Conservation (phyloP, 2,329 filamentous ascomycete genomes). For the Aspergillus candidus region DNA sequence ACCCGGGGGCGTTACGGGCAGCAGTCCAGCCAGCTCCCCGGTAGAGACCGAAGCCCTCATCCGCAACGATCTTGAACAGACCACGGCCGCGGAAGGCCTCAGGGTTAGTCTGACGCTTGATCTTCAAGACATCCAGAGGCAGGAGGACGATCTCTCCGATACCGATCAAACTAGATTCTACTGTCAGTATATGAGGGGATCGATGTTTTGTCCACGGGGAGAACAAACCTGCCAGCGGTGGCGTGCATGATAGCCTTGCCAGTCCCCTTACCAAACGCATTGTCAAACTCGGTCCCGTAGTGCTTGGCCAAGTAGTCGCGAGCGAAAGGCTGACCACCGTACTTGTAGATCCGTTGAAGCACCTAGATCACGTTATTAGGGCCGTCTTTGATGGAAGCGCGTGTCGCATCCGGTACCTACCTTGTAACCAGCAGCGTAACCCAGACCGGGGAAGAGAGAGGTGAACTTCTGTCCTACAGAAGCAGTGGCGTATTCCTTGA, state of each 20-base stretch:
- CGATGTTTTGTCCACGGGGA: background rate
- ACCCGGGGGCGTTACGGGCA: conserved; percentile 91
- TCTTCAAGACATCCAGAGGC: conserved; percentile 95
- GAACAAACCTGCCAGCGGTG: conserved; percentile 72
- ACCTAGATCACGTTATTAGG: conserved; percentile 45
- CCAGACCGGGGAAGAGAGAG: conserved; percentile 91
- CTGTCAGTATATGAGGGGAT: conserved; percentile 1
- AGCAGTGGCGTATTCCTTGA: conserved; percentile 78
- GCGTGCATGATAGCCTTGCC: conserved; percentile 98
- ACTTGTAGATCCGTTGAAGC: conserved; percentile 96
- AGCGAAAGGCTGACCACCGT: conserved; percentile 91
- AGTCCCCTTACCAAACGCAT: conserved; percentile 88
- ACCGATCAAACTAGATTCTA: conserved; percentile 66
- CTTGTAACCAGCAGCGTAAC: conserved; percentile 98
- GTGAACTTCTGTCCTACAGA: conserved; percentile 72
- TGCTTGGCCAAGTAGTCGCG: conserved; percentile 79
- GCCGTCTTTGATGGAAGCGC: conserved; percentile 1
- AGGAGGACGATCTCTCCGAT: conserved; percentile 96
- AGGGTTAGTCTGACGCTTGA: conserved; percentile 98
- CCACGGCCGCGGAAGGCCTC: conserved; percentile 95
- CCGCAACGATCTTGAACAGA: conserved; percentile 78
- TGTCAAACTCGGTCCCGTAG: conserved; percentile 78
- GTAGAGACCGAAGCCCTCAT: conserved; percentile 94
- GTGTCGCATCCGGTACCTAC: conserved; percentile 36
- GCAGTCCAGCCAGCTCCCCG: conserved; percentile 97